phyloP scores from a whole-genome alignment of 306 rosid genomes.

The Trichosanthes truncata region DNA sequence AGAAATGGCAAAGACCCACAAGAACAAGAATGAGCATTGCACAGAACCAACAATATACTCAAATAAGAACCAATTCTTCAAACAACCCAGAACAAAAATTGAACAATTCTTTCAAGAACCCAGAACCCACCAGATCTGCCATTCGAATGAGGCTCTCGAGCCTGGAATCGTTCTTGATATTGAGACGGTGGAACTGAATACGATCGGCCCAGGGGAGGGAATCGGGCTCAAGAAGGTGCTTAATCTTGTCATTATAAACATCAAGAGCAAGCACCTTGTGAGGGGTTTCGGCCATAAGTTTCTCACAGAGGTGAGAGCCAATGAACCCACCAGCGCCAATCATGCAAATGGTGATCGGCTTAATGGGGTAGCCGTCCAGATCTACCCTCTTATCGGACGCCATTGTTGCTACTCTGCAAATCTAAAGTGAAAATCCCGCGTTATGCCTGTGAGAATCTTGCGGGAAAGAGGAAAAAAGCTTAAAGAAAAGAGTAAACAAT shows the following conservation, averaged over 20 bases:
- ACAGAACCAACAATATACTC: neutral
- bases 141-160: constrained; percentile 85
- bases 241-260: constrained; percentile 84
- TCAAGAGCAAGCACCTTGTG: constrained; percentile 76
- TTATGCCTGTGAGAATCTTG: neutral
- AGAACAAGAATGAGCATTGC: neutral
- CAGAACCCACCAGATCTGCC: constrained; percentile 66
- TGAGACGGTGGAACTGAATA: constrained; percentile 82
- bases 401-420: constrained; percentile 19
- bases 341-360: constrained; percentile 83
- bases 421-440: neutral
- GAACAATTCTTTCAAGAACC: neutral
- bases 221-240: constrained; percentile 67
- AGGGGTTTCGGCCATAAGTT: constrained; percentile 65
- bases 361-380: constrained; percentile 69
- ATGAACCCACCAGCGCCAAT: constrained; percentile 95
- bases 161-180: constrained; percentile 80
- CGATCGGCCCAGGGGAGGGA: constrained; percentile 61
- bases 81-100: neutral
- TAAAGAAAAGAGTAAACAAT: neutral
- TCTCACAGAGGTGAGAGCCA: constrained; percentile 89
- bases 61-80: neutral
- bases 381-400: constrained; percentile 54
- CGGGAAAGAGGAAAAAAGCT: neutral
- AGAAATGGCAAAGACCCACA: neutral